phyloP scores from a whole-genome alignment of 2,329 filamentous ascomycete species.

The Trematosphaeria pertusa region DNA sequence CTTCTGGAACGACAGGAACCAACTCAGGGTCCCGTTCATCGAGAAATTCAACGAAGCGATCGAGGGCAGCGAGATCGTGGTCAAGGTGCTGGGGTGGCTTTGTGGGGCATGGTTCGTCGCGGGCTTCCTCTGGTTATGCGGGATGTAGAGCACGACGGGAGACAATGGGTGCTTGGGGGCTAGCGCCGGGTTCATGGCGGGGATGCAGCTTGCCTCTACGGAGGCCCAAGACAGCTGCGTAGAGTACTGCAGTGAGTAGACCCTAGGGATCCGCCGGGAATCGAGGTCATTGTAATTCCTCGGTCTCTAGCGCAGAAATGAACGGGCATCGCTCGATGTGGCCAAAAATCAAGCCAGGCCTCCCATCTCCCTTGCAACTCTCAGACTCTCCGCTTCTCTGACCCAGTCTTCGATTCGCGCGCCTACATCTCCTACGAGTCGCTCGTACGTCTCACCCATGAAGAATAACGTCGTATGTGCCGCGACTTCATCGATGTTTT shows the following conservation, averaged over 20 bases:
- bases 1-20: constrained; percentile 43
- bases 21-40: constrained; percentile 44
- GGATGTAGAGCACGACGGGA: not conserved
- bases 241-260: too few species aligned
- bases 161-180: not conserved
- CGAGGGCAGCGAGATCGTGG: constrained; percentile 37
- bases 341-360: too few species aligned
- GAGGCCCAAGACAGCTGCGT: not conserved
- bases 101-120: constrained; percentile 27
- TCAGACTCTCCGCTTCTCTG: constrained; percentile 60
- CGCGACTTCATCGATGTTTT: constrained; percentile 81
- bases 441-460: constrained; percentile 74
- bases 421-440: constrained; percentile 77
- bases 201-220: too few species aligned
- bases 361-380: constrained; percentile 36
- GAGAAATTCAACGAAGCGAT: constrained; percentile 48
- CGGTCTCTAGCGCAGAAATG: too few species aligned
- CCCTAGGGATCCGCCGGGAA: too few species aligned
- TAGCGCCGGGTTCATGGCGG: not conserved
- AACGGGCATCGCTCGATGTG: too few species aligned
- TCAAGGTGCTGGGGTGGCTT: constrained; percentile 29
- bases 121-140: constrained; percentile 24
- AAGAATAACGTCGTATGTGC: constrained; percentile 87
- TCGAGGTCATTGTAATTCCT: too few species aligned
- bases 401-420: constrained; percentile 74